Percentiles rank a stretch among this genome's conserved stretches.
These are phyloP conservation scores for Apiospora hydei DNA, from an alignment of 2,329 filamentous ascomycete genomes.

Conservation along the genomic window DNA sequence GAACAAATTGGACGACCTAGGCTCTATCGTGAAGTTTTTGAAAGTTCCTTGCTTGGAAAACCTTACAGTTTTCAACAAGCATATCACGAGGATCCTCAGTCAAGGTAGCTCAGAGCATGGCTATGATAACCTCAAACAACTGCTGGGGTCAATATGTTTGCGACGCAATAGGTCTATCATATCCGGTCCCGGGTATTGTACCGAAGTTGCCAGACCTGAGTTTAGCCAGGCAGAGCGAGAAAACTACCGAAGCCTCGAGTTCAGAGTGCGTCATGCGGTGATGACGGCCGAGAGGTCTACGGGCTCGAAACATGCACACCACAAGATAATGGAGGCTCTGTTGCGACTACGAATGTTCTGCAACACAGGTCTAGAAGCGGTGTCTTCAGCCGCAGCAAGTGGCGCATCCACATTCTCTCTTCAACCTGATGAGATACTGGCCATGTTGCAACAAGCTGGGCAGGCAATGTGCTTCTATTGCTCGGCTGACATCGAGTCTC, in stretches of 20 bases:
- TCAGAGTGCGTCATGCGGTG: neutral
- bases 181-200: neutral
- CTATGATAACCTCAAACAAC: neutral
- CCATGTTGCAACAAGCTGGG: slow-evolving; percentile 1
- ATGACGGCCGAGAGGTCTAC: neutral
- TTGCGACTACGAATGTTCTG: neutral
- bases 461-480: neutral
- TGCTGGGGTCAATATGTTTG: neutral
- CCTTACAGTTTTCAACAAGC: neutral
- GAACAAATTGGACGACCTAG: slow-evolving; percentile 4
- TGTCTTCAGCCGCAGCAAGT: neutral
- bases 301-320: neutral
- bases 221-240: neutral
- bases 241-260: neutral
- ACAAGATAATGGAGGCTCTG: neutral
- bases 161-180: neutral
- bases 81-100: neutral
- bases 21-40: neutral
- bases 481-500: neutral
- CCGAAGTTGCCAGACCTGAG: neutral
- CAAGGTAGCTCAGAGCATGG: neutral
- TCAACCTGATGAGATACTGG: neutral
- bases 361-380: neutral
- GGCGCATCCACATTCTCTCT: neutral
- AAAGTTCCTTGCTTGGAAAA: neutral